phyloP scores from a whole-genome alignment of 345 rosid species.

The Gossypium stocksii region DNA sequence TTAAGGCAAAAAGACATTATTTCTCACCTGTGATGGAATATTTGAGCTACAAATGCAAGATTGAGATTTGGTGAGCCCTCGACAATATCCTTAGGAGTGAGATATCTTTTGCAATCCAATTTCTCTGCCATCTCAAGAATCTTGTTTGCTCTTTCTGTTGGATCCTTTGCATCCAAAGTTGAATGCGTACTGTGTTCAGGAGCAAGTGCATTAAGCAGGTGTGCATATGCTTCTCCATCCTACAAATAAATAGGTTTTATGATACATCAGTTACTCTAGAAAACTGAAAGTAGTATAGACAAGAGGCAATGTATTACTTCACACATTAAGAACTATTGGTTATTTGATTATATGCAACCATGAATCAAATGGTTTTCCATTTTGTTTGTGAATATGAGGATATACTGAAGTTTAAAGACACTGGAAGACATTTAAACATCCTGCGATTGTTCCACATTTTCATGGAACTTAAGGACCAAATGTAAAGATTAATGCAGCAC shows the following conservation, averaged over 20 bases:
- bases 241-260: slow-evolving; percentile 31
- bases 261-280: slow-evolving; percentile 14
- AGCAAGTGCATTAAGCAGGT: slow-evolving; percentile 64
- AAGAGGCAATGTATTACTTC: background rate
- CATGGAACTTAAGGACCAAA: background rate
- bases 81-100: slow-evolving; percentile 82
- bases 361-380: background rate
- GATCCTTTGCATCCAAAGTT: slow-evolving; percentile 54
- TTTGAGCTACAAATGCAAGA: slow-evolving; percentile 73
- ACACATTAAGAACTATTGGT: background rate
- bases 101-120: slow-evolving; percentile 77
- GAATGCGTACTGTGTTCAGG: slow-evolving; percentile 32
- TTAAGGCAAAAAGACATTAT: background rate
- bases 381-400: slow-evolving; percentile 4
- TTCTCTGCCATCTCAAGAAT: slow-evolving; percentile 94
- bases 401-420: background rate
- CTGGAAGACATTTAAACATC: background rate
- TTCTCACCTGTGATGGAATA: slow-evolving; percentile 83
- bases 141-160: slow-evolving; percentile 68
- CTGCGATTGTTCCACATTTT: background rate
- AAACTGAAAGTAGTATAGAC: background rate
- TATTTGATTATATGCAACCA: background rate
- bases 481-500: background rate
- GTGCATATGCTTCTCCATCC: slow-evolving; percentile 98
- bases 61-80: slow-evolving; percentile 97